Conservation (phyloP, 2,329 filamentous ascomycete species). For the Diaporthe citriasiana region DNA sequence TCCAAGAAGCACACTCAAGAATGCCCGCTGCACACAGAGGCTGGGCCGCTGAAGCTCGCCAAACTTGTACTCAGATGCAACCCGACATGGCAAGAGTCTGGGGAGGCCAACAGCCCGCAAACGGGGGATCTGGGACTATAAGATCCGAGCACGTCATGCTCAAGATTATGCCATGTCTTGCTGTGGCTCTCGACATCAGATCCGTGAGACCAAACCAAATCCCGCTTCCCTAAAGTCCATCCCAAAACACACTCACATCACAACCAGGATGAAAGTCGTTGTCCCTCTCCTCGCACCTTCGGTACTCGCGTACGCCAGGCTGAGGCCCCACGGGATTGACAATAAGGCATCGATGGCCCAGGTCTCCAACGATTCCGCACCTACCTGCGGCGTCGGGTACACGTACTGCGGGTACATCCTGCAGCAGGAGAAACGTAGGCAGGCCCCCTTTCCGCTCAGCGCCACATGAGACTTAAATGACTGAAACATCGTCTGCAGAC, state of each 20-base stretch:
- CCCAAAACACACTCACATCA: neutral
- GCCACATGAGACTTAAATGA: neutral
- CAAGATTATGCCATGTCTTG: neutral
- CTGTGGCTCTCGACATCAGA: neutral
- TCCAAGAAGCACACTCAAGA: neutral
- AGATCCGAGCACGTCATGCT: constrained; percentile 35
- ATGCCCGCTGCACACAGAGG: constrained; percentile 1
- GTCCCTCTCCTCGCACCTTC: constrained; percentile 4
- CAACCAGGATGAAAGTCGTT: constrained; percentile 24
- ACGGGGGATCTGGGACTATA: constrained; percentile 15
- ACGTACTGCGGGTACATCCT: constrained; percentile 43
- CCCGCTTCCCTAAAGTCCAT: neutral
- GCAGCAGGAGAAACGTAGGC: constrained; percentile 38
- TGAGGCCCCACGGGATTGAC: neutral
- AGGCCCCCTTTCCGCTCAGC: neutral
- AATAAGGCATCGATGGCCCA: neutral
- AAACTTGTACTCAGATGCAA: constrained; percentile 19
- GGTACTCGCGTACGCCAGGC: constrained; percentile 9
- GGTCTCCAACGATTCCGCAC: constrained; percentile 13
- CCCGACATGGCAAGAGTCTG: neutral
- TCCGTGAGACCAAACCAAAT: neutral
- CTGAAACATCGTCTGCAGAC: neutral
- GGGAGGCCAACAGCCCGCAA: neutral
- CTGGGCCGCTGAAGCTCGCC: neutral
- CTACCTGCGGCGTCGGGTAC: constrained; percentile 39